phyloP scores from a whole-genome alignment of 2,329 filamentous ascomycete species.

The Talaromyces amestolkiae region DNA sequence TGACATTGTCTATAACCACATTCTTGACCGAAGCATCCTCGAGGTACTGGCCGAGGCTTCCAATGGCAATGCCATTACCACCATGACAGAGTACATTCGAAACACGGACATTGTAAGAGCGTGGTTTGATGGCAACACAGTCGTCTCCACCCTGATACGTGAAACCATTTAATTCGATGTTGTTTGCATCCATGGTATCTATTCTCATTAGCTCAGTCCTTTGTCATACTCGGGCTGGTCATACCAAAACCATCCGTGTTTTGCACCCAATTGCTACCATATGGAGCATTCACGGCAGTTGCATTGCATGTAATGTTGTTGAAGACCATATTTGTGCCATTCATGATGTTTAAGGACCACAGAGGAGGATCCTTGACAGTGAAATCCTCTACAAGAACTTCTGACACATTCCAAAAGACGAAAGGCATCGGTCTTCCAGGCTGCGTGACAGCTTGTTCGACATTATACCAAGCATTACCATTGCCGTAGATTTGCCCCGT shows the following conservation, averaged over 20 bases:
- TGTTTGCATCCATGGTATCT: conserved; percentile 55
- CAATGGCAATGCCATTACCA: conserved; percentile 54
- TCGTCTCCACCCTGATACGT: conserved; percentile 58
- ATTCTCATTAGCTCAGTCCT: background rate
- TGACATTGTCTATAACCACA: conserved; percentile 48
- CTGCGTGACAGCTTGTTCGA: conserved; percentile 47
- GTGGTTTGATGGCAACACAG: conserved; percentile 62
- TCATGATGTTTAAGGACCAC: conserved; percentile 59
- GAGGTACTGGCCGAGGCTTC: conserved; percentile 55
- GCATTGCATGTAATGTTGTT: conserved; percentile 53
- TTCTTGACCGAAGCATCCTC: conserved; percentile 55
- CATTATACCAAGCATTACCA: conserved; percentile 55
- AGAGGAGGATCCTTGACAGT: conserved; percentile 52
- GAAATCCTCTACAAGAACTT: conserved; percentile 55
- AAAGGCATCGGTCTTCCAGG: conserved; percentile 58
- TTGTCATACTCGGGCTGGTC: background rate
- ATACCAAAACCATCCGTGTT: conserved; percentile 56
- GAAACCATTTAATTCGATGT: conserved; percentile 52
- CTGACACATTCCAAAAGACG: conserved; percentile 58
- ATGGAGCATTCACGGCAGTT: conserved; percentile 51
- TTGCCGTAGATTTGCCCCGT: conserved; percentile 57
- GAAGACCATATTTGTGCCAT: conserved; percentile 54
- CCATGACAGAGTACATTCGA: conserved; percentile 56
- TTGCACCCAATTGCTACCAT: conserved; percentile 56
- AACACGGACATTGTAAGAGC: conserved; percentile 58